Conservation (phyloP, 2,329 filamentous ascomycete species). For the Scopulariopsis brevicaulis region DNA sequence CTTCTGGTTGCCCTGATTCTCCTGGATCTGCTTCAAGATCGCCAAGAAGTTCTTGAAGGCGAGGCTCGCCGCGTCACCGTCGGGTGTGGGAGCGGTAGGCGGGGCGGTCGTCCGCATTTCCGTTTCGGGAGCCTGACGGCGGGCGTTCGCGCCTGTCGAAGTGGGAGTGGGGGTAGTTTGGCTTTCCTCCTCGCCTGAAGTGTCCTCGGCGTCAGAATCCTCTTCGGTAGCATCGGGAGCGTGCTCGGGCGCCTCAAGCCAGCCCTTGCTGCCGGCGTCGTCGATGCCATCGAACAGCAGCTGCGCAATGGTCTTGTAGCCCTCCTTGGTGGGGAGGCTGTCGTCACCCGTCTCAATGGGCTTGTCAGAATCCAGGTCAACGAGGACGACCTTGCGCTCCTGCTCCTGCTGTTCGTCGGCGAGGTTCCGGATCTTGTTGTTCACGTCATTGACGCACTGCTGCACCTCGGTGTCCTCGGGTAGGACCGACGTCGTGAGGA, state of each 20-base stretch:
- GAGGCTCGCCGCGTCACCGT: too few relatives aligned
- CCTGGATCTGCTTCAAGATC: too few relatives aligned
- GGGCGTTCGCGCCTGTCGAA: too few relatives aligned
- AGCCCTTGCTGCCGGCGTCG: slow-evolving; percentile 10
- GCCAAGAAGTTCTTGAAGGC: too few relatives aligned
- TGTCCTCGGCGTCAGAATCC: not conserved
- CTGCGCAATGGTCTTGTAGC: slow-evolving; percentile 22
- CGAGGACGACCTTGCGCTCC: slow-evolving; percentile 16
- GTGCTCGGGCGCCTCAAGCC: slow-evolving; percentile 4
- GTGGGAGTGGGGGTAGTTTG: too few relatives aligned
- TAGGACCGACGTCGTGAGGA: slow-evolving; percentile 19
- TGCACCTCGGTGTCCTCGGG: slow-evolving; percentile 14
- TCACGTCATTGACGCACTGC: slow-evolving; percentile 14
- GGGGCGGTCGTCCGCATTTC: too few relatives aligned
- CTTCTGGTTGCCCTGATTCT: too few relatives aligned
- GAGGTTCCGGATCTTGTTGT: slow-evolving; percentile 15
- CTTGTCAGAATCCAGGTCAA: slow-evolving; percentile 17
- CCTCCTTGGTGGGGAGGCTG: slow-evolving; percentile 18
- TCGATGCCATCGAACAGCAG: slow-evolving; percentile 18
- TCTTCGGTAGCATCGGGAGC: not conserved
- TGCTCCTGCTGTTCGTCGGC: slow-evolving; percentile 10
- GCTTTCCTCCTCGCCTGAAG: not conserved
- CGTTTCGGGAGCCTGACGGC: too few relatives aligned
- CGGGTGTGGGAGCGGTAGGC: too few relatives aligned
- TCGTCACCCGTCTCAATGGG: slow-evolving; percentile 14